Conservation (phyloP, 2,329 filamentous ascomycete genomes). For the Gnomoniopsis sp. region DNA sequence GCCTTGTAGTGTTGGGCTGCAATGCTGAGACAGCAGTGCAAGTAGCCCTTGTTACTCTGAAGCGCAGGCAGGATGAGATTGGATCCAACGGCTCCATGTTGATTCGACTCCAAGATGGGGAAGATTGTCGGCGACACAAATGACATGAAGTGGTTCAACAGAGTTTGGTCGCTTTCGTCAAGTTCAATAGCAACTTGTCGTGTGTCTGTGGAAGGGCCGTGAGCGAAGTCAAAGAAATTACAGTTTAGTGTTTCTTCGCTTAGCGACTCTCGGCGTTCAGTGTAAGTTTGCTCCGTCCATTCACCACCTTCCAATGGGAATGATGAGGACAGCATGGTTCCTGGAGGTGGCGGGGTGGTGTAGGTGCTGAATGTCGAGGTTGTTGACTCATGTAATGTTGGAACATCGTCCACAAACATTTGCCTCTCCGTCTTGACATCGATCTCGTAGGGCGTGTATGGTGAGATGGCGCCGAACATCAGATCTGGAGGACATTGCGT, state of each 20-base stretch:
- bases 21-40: conserved; percentile 93
- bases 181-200: conserved; percentile 75
- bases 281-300: conserved; percentile 68
- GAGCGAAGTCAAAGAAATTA: conserved; percentile 80
- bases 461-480: conserved; percentile 50
- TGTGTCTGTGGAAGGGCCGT: conserved; percentile 59
- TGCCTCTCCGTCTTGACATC: conserved; percentile 95
- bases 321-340: conserved; percentile 58
- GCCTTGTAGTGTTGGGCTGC: conserved; percentile 90
- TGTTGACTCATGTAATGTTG: conserved; percentile 79
- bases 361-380: conserved; percentile 93
- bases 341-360: conserved; percentile 70
- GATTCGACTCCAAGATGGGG: conserved; percentile 86
- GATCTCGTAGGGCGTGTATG: conserved; percentile 75
- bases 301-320: conserved; percentile 59
- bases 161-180: conserved; percentile 79
- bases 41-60: conserved; percentile 86
- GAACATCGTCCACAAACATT: conserved; percentile 89
- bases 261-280: conserved; percentile 66
- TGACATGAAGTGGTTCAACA: conserved; percentile 88
- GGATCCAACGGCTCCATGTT: conserved; percentile 75
- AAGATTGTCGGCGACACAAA: conserved; percentile 86
- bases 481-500: conserved; percentile 60
- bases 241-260: conserved; percentile 65
- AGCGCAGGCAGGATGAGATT: conserved; percentile 84